These are phyloP conservation scores for Globisporangium nagaii DNA, from an alignment of 352 stramenopile genomes.

Conservation along the genomic window DNA sequence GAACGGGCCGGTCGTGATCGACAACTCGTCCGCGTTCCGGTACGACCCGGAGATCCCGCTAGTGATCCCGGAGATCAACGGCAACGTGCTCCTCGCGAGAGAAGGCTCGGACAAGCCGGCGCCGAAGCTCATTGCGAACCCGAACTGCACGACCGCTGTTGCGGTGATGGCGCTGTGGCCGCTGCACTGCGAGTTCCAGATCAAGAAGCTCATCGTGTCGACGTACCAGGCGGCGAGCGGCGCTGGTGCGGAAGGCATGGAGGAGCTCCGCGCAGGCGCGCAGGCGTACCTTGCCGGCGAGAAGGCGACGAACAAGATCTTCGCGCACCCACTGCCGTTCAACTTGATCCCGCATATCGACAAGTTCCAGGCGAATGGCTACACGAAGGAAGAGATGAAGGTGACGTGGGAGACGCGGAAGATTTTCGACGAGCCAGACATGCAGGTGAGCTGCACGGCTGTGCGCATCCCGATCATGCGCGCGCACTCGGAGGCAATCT, in stretches of 20 bases:
- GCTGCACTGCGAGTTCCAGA: conserved; percentile 93
- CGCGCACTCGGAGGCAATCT: conserved; percentile 96
- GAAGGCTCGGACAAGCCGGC: conserved; percentile 18
- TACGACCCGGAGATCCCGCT: conserved; percentile 89
- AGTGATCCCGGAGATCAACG: conserved; percentile 96
- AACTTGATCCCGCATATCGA: conserved; percentile 99
- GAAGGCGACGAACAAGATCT: conserved; percentile 87
- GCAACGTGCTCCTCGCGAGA: conserved; percentile 69
- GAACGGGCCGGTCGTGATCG: conserved; percentile 93
- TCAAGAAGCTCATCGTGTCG: conserved; percentile 95
- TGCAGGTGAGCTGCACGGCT: conserved; percentile 90
- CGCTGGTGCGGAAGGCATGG: conserved; percentile 90
- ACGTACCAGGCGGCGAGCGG: conserved; percentile 94
- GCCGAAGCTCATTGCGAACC: conserved; percentile 97
- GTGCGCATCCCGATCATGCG: conserved; percentile 96
- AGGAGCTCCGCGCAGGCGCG: conserved; percentile 91
- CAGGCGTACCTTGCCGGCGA: conserved; percentile 75
- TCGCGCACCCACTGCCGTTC: conserved; percentile 96
- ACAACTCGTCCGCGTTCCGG: conserved; percentile 98
- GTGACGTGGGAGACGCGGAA: conserved; percentile 98
- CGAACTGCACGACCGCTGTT: conserved; percentile 98
- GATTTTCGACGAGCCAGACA: conserved; percentile 90
- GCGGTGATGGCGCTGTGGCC: conserved; percentile 96
- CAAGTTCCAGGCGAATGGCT: conserved; percentile 98
- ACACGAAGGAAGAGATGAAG: conserved; percentile 99